A percentile compares a stretch with the other conserved stretches of the same genome.
Evolutionary conservation across 345 rosid species (phyloP).

Genomic region (Syzygium grande): DNA sequence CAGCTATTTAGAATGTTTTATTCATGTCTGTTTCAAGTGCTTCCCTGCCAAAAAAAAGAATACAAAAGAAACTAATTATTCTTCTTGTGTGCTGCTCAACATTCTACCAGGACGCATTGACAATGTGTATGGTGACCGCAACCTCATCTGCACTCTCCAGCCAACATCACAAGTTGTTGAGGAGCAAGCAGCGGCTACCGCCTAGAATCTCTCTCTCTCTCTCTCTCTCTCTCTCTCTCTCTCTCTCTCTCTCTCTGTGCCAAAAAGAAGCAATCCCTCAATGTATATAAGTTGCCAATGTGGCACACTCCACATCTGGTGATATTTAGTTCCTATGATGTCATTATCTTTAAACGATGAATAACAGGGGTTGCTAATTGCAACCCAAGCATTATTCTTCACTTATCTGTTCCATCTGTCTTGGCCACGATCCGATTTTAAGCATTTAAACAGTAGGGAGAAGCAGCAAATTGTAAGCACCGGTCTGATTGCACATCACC

Average conservation of each 20-base stretch:
- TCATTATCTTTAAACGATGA: slow-evolving; percentile 4
- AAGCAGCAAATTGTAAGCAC: neutral
- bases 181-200: slow-evolving; percentile 82
- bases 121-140: slow-evolving; percentile 97
- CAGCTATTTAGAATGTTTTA: neutral
- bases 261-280: neutral
- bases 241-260: neutral
- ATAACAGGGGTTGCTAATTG: slow-evolving; percentile 18
- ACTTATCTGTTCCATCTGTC: neutral
- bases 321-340: slow-evolving; percentile 9
- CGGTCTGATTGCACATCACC: neutral
- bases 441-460: neutral
- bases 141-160: slow-evolving; percentile 84
- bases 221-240: neutral
- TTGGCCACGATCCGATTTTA: neutral
- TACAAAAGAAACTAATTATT: neutral
- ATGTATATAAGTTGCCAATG: slow-evolving; percentile 16
- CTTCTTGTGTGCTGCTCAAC: neutral
- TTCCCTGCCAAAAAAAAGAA: neutral
- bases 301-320: slow-evolving; percentile 10
- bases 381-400: slow-evolving; percentile 23
- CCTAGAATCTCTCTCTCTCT: slow-evolving; percentile 20
- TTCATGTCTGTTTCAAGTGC: neutral
- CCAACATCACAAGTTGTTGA: slow-evolving; percentile 55
- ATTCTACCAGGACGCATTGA: slow-evolving; percentile 71